phyloP scores from a whole-genome alignment of 2,329 filamentous ascomycete genomes.

The Elsinoe necatrix region DNA sequence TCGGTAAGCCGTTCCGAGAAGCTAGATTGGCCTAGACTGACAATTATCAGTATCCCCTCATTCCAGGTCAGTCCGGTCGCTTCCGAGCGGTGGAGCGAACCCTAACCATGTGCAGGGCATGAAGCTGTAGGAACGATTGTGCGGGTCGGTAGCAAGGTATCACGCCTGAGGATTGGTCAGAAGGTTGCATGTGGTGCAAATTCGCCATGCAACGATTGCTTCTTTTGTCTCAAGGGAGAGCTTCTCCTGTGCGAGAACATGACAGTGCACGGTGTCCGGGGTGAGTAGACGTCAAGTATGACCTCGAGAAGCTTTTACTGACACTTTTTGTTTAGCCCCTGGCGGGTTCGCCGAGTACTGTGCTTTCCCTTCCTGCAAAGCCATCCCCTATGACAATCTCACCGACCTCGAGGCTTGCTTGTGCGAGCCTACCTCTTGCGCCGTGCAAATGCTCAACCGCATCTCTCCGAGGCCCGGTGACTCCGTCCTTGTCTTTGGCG shows the following conservation, averaged over 20 bases:
- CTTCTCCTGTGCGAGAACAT: slow-evolving; percentile 62
- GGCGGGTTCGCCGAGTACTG: slow-evolving; percentile 67
- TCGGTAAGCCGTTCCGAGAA: slow-evolving; percentile 15
- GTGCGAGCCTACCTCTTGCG: slow-evolving; percentile 62
- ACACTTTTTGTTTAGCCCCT: slow-evolving; percentile 43
- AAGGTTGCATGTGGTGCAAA: slow-evolving; percentile 55
- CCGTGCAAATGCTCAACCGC: slow-evolving; percentile 61
- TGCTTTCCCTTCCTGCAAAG: slow-evolving; percentile 46
- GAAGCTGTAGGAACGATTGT: slow-evolving; percentile 60
- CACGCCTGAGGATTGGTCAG: slow-evolving; percentile 53
- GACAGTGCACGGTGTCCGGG: slow-evolving; percentile 57
- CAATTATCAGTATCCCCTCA: slow-evolving; percentile 19
- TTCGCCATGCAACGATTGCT: slow-evolving; percentile 62
- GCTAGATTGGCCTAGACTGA: slow-evolving; percentile 14
- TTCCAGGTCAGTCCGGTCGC: slow-evolving; percentile 17
- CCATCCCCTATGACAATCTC: slow-evolving; percentile 59
- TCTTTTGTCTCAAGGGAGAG: slow-evolving; percentile 63
- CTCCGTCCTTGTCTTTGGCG: slow-evolving; percentile 57
- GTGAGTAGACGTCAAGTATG: slow-evolving; percentile 5
- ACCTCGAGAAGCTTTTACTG: neutral
- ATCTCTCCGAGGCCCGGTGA: slow-evolving; percentile 59
- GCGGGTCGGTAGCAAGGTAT: slow-evolving; percentile 50
- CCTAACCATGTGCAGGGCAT: slow-evolving; percentile 40
- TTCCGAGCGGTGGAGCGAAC: neutral
- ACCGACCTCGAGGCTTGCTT: slow-evolving; percentile 61